Base-by-base conservation (phyloP, 2,329 filamentous ascomycete genomes). In the Triangularia setosa region DNA sequence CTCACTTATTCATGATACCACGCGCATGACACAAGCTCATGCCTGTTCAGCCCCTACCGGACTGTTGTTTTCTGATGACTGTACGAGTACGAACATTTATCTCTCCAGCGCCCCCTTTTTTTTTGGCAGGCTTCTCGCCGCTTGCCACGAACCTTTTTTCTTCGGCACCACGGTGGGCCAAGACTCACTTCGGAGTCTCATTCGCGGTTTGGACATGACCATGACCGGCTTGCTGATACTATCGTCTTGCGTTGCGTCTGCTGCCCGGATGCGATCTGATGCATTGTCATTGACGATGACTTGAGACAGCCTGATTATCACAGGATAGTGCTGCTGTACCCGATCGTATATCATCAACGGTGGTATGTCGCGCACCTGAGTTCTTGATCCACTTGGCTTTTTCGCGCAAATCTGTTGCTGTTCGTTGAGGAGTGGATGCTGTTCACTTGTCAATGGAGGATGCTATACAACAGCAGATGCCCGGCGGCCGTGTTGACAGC, bases 1-100 rank as follows among this genome's bases (percentile, higher is more conserved):
- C 40, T 48, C 40, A 48, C 33, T 69, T 61, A 67, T 64, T 64
- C 61, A 25, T 24, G 57, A 33, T 44, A 59, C 18, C 57, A 59
- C n/a, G 40, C 62, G 40, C 40, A 48, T 48, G 40, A 48, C 3
- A 23, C 40, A 48, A 64, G 52, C 52, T 60, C 66, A 56, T 66
- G 68, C 53, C 16, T 16, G 16, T 9, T 28, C 54, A 57, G 53
- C 54, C 30, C 24, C 23, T n/a, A n/a, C 58, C 35, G 55, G 55
- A 58, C 55, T 33, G 27, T 28, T 52, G 44, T 53, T 63, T 58
- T 63, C 40, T 58, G 40, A 63, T 63, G 61, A 63, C 40, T 63
- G 61, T 59, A 63, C 61, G 40, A 59, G 33, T 59, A 54, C 61
- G 54, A 53, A 48, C 40, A 14, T 24, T 58, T 55, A 28, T 25